Evolutionary conservation across 352 stramenopile genomes (phyloP).

Genomic region (Globisporangium abappressorium): DNA sequence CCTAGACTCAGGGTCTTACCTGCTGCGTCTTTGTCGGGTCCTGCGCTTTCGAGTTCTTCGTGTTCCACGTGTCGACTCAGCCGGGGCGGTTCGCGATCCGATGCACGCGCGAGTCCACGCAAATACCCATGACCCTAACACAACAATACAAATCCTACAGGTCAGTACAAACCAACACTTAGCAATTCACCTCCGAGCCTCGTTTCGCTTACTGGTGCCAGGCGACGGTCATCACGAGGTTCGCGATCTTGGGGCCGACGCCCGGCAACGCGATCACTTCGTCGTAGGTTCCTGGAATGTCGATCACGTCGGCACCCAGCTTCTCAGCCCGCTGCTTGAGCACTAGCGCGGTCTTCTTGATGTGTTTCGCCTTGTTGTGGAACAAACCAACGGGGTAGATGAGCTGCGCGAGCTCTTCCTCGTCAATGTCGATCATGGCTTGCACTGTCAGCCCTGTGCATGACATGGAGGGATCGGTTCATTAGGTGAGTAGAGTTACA

Average conservation of each 20-base stretch:
- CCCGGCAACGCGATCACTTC: slow-evolving; percentile 89
- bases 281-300: slow-evolving; percentile 90
- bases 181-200: neutral
- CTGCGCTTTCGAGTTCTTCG: slow-evolving; percentile 67
- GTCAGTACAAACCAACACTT: neutral
- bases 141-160: neutral
- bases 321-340: slow-evolving; percentile 28
- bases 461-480: neutral
- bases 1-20: slow-evolving; percentile 15
- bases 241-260: slow-evolving; percentile 96
- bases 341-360: slow-evolving; percentile 75
- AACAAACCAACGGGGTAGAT: slow-evolving; percentile 93
- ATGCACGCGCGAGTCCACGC: slow-evolving; percentile 97
- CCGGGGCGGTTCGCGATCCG: slow-evolving; percentile 94
- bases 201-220: slow-evolving; percentile 70
- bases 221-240: slow-evolving; percentile 90
- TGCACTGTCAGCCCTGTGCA: slow-evolving; percentile 76
- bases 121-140: slow-evolving; percentile 85
- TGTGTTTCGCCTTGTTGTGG: slow-evolving; percentile 95
- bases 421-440: slow-evolving; percentile 80
- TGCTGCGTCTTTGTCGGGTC: slow-evolving; percentile 90
- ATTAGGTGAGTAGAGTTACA: neutral
- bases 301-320: slow-evolving; percentile 29
- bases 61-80: slow-evolving; percentile 92
- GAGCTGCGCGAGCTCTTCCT: slow-evolving; percentile 79